A percentile compares a stretch with the other conserved stretches of the same genome.
Evolutionary conservation across 2,329 filamentous ascomycete species (phyloP).

Genomic region (Microdochium paspali): DNA sequence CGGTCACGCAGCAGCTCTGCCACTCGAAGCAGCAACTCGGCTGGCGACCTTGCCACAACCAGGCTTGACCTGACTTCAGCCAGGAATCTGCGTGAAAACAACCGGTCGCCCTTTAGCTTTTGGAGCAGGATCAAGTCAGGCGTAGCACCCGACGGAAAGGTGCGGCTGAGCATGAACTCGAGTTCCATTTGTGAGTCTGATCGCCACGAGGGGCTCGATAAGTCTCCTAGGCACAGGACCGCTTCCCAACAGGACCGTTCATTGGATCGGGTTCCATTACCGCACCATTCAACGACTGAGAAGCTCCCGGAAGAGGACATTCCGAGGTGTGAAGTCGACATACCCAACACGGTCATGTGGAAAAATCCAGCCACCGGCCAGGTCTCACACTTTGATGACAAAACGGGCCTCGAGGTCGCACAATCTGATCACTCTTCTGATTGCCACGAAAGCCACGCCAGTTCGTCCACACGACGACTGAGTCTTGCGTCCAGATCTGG

Average conservation of each 20-base stretch:
- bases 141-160: background rate
- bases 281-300: background rate
- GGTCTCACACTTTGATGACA: slow-evolving; percentile 38
- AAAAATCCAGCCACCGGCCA: slow-evolving; percentile 49
- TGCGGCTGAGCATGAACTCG: too few relatives aligned
- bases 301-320: slow-evolving; percentile 1
- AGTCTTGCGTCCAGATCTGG: slow-evolving; percentile 2
- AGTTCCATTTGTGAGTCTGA: too few relatives aligned
- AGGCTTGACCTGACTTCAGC: slow-evolving; percentile 27
- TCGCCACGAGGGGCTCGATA: too few relatives aligned
- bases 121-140: slow-evolving; percentile 28
- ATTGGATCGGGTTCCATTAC: slow-evolving; percentile 1
- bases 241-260: too few relatives aligned
- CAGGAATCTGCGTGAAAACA: slow-evolving; percentile 19
- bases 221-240: too few relatives aligned
- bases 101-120: slow-evolving; percentile 21
- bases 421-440: too few relatives aligned
- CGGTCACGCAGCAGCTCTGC: background rate
- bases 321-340: slow-evolving; percentile 15
- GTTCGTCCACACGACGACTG: slow-evolving; percentile 1
- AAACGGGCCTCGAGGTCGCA: slow-evolving; percentile 39
- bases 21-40: slow-evolving; percentile 2
- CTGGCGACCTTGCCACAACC: slow-evolving; percentile 16
- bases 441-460: slow-evolving; percentile 17
- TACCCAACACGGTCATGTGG: slow-evolving; percentile 39